These are phyloP conservation scores for Apiotrichum siamense DNA, from an alignment of 1,284 basidiomycete genomes.

Conservation along the genomic window DNA sequence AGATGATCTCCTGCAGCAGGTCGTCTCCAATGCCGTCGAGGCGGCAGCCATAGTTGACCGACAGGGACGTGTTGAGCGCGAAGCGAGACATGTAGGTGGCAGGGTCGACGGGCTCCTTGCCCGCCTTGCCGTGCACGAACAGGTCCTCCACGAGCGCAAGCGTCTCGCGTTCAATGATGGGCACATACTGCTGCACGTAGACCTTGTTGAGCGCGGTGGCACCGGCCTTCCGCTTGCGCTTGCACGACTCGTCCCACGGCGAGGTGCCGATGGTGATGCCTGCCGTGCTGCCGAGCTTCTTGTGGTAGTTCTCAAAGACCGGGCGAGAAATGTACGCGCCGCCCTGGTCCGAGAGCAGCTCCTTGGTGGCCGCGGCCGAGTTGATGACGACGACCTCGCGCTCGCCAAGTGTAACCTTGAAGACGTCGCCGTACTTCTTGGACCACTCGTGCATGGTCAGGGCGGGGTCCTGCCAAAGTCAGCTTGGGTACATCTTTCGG, in stretches of 20 bases:
- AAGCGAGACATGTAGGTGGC: conserved; percentile 12
- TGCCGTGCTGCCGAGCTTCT: conserved; percentile 10
- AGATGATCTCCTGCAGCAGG: conserved; percentile 15
- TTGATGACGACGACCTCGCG: conserved; percentile 20
- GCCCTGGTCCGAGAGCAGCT: conserved; percentile 17
- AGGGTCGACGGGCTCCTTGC: conserved; percentile 13
- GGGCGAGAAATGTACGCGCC: conserved; percentile 17
- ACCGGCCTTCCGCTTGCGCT: conserved; percentile 18
- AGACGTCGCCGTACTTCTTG: conserved; percentile 19
- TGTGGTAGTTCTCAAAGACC: conserved; percentile 19
- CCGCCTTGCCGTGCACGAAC: conserved; percentile 11
- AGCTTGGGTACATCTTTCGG: neutral
- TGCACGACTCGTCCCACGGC: conserved; percentile 20
- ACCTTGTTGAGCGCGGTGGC: conserved; percentile 17
- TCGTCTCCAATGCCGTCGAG: conserved; percentile 10
- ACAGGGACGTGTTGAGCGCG: conserved; percentile 17
- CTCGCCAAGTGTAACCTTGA: conserved; percentile 20
- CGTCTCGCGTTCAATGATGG: conserved; percentile 19
- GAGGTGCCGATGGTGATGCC: conserved; percentile 18
- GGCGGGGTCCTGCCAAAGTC: conserved; percentile 6
- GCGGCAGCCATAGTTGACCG: conserved; percentile 18
- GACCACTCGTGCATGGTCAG: conserved; percentile 16
- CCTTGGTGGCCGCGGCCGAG: conserved; percentile 17
- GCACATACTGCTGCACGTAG: conserved; percentile 14
- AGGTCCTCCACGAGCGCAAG: conserved; percentile 19